Conservation (phyloP, 1,284 basidiomycete species). For the Kwoniella shivajii region DNA sequence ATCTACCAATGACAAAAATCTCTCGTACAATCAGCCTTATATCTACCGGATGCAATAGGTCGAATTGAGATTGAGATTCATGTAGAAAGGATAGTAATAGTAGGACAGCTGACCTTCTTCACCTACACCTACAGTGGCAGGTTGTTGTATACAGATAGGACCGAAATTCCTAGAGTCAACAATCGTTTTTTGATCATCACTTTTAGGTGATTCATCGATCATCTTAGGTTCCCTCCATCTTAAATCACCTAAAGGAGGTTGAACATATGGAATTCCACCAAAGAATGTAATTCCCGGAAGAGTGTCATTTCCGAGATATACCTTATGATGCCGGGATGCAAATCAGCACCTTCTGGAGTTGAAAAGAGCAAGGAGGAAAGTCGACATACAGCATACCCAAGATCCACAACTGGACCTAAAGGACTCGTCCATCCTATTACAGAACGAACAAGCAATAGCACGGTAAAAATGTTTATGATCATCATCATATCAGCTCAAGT, state of each 20-base stretch:
- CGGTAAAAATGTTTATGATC: neutral
- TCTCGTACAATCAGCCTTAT: neutral
- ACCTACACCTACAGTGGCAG: conserved; percentile 22
- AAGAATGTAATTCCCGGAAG: conserved; percentile 17
- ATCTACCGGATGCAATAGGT: too few relatives aligned
- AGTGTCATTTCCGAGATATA: conserved; percentile 20
- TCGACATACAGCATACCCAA: neutral
- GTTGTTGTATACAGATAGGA: conserved; percentile 25
- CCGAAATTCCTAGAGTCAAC: conserved; percentile 24
- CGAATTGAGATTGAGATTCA: too few relatives aligned
- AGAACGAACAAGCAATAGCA: neutral
- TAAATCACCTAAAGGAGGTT: conserved; percentile 20
- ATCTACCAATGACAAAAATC: conserved; percentile 6
- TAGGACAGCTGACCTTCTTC: neutral
- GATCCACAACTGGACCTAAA: neutral
- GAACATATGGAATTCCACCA: conserved; percentile 22
- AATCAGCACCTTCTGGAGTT: too few relatives aligned
- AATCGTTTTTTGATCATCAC: conserved; percentile 4
- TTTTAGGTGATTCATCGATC: conserved; percentile 14
- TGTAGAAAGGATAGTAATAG: too few relatives aligned
- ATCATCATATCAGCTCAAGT: too few relatives aligned
- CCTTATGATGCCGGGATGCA: too few relatives aligned
- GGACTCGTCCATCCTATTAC: neutral
- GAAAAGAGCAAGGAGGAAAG: neutral
- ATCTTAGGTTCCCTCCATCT: conserved; percentile 17